These are phyloP conservation scores for Salix koriyanagi DNA, from an alignment of 345 rosid species.

Conservation along the genomic window DNA sequence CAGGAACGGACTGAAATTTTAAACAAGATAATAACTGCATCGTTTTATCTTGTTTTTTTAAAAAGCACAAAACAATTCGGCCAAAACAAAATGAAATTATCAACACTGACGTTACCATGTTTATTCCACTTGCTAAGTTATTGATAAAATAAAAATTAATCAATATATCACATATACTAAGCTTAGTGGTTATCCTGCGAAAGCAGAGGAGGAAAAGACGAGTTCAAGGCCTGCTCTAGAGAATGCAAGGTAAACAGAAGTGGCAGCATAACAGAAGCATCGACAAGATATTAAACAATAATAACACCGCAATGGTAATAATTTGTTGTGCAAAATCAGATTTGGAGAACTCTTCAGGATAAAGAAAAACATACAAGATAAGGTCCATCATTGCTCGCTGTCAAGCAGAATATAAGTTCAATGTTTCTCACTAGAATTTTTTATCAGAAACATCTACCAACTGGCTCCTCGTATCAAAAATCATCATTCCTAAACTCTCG, in stretches of 20 bases:
- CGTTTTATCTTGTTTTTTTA: too few relatives aligned
- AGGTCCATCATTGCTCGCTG: neutral
- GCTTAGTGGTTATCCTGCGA: neutral
- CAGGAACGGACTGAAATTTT: too few relatives aligned
- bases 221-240: neutral
- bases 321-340: neutral
- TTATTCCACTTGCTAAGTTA: too few relatives aligned
- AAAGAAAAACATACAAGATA: slow-evolving; percentile 20
- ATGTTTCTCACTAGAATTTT: neutral
- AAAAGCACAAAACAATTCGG: accelerated
- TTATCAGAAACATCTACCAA: neutral
- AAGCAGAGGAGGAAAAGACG: neutral
- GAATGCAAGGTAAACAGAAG: neutral
- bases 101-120: too few relatives aligned
- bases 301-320: neutral
- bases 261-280: too few relatives aligned
- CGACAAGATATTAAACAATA: too few relatives aligned
- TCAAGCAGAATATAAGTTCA: neutral
- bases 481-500: neutral
- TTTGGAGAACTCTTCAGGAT: neutral
- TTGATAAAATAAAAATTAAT: too few relatives aligned
- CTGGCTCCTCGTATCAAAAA: neutral
- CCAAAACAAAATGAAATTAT: too few relatives aligned
- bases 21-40: too few relatives aligned
- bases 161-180: too few relatives aligned